Evolutionary conservation across 768 basidiomycete genomes (phyloP), one percentile per base, ranked within the genome.

Genomic region (Boletus rufocinnamomeus): DNA sequence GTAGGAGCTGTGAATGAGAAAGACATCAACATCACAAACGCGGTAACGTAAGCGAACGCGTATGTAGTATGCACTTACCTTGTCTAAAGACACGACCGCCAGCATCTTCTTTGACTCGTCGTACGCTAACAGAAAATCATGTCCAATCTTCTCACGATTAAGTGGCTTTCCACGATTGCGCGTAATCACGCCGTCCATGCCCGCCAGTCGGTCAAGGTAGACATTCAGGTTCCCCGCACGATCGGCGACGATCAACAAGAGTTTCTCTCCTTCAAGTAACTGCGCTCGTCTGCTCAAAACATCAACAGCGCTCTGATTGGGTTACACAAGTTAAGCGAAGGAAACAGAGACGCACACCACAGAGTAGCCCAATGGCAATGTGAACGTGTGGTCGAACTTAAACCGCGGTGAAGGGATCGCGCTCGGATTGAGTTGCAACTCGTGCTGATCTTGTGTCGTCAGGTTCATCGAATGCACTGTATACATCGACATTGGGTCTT

Each of bases 61-160:
- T 35, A 35, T 35, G 34, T 6, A 6, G 35, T 34, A 32, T 9
- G 30, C 11, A 34, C 55, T 3, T 23, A 78, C 82, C 73, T 79
- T 83, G 6, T 71, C 71, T 0, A 74, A 65, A 6, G 77, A 71
- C 54, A 82, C 79, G 0, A 85, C 57, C 0, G 77, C 77, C 21
- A 86, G 62, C 67, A 81, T 76, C 2, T 79, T 76, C 59, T 77
- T 82, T 11, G 72, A 66, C 61, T 86, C 84, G 47, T 86, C 83
- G 57, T 78, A 84, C 0, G 84, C 75, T 5, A 85, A 52, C 9
- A 80, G n/a, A 47, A 76, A 73, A 7, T 78, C 72, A 4, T 73
- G 66, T 0, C 81, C 83, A 16, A 84, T 74, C 63, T 79, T 83
- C 56, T 80, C 77, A 8, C 74, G 75, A 54, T 76, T 73, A 16